Base-by-base conservation (phyloP, 768 basidiomycete genomes). In the Thelephora aurantiotincta region DNA sequence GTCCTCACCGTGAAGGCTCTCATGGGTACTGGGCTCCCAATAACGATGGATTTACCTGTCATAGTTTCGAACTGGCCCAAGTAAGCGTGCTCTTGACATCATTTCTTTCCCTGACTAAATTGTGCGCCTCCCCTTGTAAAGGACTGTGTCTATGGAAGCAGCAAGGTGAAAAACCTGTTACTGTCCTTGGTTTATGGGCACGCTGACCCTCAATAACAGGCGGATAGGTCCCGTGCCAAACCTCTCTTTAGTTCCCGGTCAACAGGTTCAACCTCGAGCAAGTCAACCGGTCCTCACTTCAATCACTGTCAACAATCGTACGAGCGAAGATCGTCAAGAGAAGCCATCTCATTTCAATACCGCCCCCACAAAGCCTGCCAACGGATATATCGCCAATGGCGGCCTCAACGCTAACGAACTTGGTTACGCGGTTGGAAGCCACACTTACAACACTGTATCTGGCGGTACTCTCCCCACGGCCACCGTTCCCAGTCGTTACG, bases 21-120 rank as follows among this genome's bases (percentile, higher is more conserved):
- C 44, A 74, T 87, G 65, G 85, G 80, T 35, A 74, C 74, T 4
- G 77, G 77, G 5, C 66, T 73, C 43, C 74, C 77, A 33, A 56
- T 89, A 12, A 65, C 72, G 16, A 74, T 88, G 69, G 83, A 87
- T 23, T 64, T 91, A 22, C 87, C 87, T 14, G 72, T 90, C 14
- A 78, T 86, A 41, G 69, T 91, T 33, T 87, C 87, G 4, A 89
- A 89, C 55, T 90, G 87, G 87, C 83, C 82, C 54, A 75, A 81
- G 86, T 83, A 51, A 41, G 78, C 11, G 6, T 12, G 33, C 43
- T 16, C 35, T 72, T 61, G 23, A 13, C 43, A 2, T 26, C 14
- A 44, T 37, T 6, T 11, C 7, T 5, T 43, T 13, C 6, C 41
- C 33, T 23, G 18, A 19, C 47, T 44, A 41, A 13, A n/a, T 50